A percentile compares a stretch with the other conserved stretches of the same genome.
phyloP scores from a whole-genome alignment of 495 filamentous ascomycete species.

The Aspergillus sparsus region DNA sequence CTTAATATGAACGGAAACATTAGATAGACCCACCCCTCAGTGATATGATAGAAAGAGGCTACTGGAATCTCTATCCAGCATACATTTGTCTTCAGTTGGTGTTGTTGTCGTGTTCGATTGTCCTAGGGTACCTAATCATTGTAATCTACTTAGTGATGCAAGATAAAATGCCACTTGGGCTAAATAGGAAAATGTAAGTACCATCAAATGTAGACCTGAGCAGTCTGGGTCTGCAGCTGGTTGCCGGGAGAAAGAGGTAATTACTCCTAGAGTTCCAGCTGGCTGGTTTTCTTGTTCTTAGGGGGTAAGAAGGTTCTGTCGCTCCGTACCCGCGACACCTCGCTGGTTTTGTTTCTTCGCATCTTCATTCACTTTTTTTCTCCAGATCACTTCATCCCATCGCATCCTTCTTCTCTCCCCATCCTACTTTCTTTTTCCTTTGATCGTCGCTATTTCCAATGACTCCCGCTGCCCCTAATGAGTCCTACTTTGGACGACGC shows the following conservation, averaged over 20 bases:
- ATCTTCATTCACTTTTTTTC: slow-evolving; percentile 19
- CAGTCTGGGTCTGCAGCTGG: background rate
- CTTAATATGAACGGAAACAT: too few relatives aligned
- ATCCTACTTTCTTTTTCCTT: slow-evolving; percentile 18
- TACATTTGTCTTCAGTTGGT: too few relatives aligned
- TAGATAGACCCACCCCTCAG: too few relatives aligned
- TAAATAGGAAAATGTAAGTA: too few relatives aligned
- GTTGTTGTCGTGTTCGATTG: too few relatives aligned
- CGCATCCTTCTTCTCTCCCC: slow-evolving; percentile 22
- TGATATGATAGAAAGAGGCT: too few relatives aligned
- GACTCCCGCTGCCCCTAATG: background rate
- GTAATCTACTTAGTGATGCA: background rate
- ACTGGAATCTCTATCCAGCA: too few relatives aligned
- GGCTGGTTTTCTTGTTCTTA: slow-evolving; percentile 5
- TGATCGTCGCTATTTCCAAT: slow-evolving; percentile 34
- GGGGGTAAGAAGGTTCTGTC: slow-evolving; percentile 15
- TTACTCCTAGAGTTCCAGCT: background rate
- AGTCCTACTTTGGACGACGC: background rate
- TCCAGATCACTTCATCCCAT: slow-evolving; percentile 28
- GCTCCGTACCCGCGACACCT: slow-evolving; percentile 27
- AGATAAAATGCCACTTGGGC: background rate
- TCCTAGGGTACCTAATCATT: too few relatives aligned
- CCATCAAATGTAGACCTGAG: background rate
- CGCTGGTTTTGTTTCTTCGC: slow-evolving; percentile 23
- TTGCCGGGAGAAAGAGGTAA: background rate